phyloP scores from a whole-genome alignment of 805 yeast genomes.

The Teunomyces lycoperdinae region DNA sequence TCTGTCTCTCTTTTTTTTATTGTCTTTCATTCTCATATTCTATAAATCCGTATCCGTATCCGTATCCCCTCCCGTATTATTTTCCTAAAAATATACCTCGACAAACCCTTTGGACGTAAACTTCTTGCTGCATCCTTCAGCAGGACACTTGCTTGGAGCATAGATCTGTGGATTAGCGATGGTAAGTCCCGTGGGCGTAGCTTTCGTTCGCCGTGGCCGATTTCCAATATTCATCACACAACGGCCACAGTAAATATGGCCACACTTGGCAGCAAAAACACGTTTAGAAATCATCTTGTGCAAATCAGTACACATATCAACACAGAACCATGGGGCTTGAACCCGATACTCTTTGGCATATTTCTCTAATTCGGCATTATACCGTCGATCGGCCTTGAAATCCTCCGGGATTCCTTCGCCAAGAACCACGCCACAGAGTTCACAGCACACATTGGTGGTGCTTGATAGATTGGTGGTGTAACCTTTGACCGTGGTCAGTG shows the following conservation, averaged over 20 bases:
- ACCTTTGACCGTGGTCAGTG: conserved; percentile 20
- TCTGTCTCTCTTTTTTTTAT: background rate
- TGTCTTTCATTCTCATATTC: background rate
- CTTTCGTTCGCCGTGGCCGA: conserved; percentile 26
- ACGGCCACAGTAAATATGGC: conserved; percentile 84
- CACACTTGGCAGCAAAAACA: conserved; percentile 67
- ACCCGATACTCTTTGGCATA: conserved; percentile 27
- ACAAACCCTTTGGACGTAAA: conserved; percentile 48
- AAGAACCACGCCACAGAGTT: conserved; percentile 67
- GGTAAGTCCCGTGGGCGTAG: conserved; percentile 15
- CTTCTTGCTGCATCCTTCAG: conserved; percentile 42
- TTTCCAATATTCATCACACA: conserved; percentile 69
- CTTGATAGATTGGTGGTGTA: conserved; percentile 31
- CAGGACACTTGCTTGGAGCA: conserved; percentile 62
- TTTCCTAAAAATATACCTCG: conserved; percentile 41
- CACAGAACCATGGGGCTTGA: conserved; percentile 68
- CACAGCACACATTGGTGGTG: conserved; percentile 37
- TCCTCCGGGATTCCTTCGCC: conserved; percentile 69
- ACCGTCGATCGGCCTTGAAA: conserved; percentile 35
- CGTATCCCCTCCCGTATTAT: background rate
- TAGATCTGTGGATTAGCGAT: conserved; percentile 37
- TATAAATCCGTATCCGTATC: background rate
- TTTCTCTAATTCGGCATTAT: conserved; percentile 24
- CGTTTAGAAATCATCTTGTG: conserved; percentile 65
- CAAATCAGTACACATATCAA: conserved; percentile 43